Evolutionary conservation across 352 stramenopile genomes (phyloP).

Genomic region (Pilasporangium apinafurcum): DNA sequence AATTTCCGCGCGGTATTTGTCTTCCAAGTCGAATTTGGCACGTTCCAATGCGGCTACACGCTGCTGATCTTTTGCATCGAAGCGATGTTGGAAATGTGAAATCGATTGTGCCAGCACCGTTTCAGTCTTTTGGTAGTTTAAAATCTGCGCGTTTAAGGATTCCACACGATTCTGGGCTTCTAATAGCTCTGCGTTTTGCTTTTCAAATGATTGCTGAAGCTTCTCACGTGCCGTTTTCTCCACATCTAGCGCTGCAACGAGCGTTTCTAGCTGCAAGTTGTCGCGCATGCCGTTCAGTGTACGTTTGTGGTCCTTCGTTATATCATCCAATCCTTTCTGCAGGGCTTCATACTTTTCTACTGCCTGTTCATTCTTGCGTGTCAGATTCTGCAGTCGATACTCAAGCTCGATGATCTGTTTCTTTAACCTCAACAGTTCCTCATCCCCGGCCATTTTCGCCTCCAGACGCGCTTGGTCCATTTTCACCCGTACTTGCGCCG

Average conservation of each 20-base stretch:
- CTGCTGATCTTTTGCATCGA: conserved; percentile 53
- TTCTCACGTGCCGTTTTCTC: conserved; percentile 37
- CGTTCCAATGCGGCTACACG: conserved; percentile 33
- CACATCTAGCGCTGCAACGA: conserved; percentile 48
- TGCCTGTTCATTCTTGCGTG: conserved; percentile 11
- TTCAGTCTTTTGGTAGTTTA: conserved; percentile 71
- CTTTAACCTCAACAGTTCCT: conserved; percentile 27
- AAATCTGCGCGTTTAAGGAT: conserved; percentile 32
- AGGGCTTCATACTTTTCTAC: conserved; percentile 20
- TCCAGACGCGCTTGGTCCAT: conserved; percentile 51
- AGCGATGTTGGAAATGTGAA: conserved; percentile 58
- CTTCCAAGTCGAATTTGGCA: conserved; percentile 29
- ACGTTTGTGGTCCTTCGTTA: conserved; percentile 43
- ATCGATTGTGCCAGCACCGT: conserved; percentile 66
- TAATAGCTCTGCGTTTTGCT: conserved; percentile 35
- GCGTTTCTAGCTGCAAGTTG: conserved; percentile 32
- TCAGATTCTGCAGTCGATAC: conserved; percentile 9
- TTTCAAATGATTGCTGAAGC: conserved; percentile 26
- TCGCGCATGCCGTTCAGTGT: conserved; percentile 41
- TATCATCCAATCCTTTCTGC: conserved; percentile 25
- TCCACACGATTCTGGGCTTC: conserved; percentile 35
- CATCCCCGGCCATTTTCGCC: conserved; percentile 39
- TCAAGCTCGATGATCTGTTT: conserved; percentile 40
- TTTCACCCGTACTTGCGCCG: conserved; percentile 39
- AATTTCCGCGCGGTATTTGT: conserved; percentile 23